phyloP scores from a whole-genome alignment of 495 filamentous ascomycete species.

The Aspergillus ostianus region DNA sequence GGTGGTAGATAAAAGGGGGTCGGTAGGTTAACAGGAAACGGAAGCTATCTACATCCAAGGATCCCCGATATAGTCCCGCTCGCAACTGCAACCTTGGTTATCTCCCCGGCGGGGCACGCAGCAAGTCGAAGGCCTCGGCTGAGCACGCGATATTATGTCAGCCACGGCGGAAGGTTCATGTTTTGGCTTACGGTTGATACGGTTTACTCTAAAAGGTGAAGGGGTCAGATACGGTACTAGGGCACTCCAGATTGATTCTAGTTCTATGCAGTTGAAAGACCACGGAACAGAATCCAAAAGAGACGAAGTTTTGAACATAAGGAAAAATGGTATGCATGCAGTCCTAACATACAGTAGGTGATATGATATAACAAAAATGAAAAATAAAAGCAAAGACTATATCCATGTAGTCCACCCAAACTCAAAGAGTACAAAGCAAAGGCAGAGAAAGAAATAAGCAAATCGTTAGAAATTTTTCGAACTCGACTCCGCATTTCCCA shows the following conservation, averaged over 20 bases:
- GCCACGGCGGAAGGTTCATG: not conserved
- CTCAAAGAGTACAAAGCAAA: constrained; percentile 31
- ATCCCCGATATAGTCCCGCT: not conserved
- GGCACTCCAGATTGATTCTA: not conserved
- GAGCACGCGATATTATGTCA: constrained; percentile 21
- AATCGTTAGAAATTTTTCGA: constrained; percentile 43
- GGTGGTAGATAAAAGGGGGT: not conserved
- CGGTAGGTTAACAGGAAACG: not conserved
- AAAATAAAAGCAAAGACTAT: constrained; percentile 44
- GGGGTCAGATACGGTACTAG: not conserved
- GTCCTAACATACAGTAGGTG: constrained; percentile 45
- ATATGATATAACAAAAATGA: constrained; percentile 20
- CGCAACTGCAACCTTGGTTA: not conserved
- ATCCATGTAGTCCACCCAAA: constrained; percentile 48
- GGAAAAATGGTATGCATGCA: constrained; percentile 43
- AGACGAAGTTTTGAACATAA: constrained; percentile 23
- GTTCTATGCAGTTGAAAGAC: constrained; percentile 8
- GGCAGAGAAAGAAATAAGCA: constrained; percentile 35
- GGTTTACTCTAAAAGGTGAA: no score
- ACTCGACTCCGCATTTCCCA: constrained; percentile 37
- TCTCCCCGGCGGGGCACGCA: not conserved
- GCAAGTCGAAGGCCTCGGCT: constrained; percentile 3
- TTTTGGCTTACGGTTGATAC: no score
- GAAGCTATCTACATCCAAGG: not conserved
- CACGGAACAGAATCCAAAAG: not conserved